Conservation (phyloP, 257 asterid species). For the Gardenia jasminoides region DNA sequence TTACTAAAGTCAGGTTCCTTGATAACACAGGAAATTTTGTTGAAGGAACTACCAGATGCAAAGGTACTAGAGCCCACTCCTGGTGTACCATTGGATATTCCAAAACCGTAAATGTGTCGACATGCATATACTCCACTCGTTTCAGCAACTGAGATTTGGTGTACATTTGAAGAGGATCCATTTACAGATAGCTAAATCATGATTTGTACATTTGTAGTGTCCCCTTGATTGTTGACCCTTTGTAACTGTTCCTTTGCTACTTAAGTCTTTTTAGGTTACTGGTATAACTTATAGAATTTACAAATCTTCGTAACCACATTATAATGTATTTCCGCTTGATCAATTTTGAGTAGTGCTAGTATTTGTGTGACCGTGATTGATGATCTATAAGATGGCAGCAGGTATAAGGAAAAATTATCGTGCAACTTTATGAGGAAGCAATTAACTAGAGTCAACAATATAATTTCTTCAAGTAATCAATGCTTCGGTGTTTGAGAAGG, state of each 20-base stretch:
- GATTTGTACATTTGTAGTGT: not conserved
- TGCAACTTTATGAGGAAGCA: not conserved
- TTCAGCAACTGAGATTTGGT: not conserved
- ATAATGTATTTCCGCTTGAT: not conserved
- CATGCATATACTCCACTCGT: not conserved
- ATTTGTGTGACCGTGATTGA: not conserved
- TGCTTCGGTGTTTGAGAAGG: no score
- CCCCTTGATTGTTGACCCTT: not conserved
- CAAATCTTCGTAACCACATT: not conserved
- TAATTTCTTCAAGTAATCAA: not conserved
- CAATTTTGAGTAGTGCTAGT: not conserved
- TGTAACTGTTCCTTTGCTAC: not conserved
- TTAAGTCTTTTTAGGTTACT: not conserved
- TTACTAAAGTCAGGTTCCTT: not conserved
- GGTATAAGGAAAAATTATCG: not conserved
- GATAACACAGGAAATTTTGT: conserved; percentile 54
- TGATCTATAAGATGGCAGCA: not conserved
- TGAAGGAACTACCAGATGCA: conserved; percentile 60
- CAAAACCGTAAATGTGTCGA: conserved; percentile 8
- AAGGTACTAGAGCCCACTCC: conserved; percentile 66
- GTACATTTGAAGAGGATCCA: not conserved
- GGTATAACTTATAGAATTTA: not conserved
- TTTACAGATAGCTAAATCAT: not conserved
- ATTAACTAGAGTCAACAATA: not conserved
- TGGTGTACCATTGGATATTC: conserved; percentile 65